These are phyloP conservation scores for Lentinula novae-zelandiae DNA, from an alignment of 1,284 basidiomycete genomes.

Conservation along the genomic window DNA sequence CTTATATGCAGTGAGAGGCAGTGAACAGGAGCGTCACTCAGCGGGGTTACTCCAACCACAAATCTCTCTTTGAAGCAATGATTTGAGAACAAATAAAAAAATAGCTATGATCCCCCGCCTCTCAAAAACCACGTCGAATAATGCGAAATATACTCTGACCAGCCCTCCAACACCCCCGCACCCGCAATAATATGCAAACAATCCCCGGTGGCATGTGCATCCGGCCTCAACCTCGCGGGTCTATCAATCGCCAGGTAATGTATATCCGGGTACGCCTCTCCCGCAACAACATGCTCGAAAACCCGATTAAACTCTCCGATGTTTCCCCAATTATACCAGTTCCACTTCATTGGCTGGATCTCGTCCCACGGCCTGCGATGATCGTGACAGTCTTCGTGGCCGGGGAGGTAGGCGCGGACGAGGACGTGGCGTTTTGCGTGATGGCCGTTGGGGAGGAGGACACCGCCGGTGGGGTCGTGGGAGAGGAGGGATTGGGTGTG, in stretches of 20 bases:
- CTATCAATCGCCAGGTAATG: constrained; percentile 57
- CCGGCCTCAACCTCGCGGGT: constrained; percentile 56
- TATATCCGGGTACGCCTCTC: constrained; percentile 50
- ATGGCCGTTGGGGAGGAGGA: neutral
- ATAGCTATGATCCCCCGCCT: no score
- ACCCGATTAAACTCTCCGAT: constrained; percentile 51
- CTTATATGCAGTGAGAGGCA: no score
- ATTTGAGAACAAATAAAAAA: no score
- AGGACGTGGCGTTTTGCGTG: neutral
- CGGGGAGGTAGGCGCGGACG: constrained; percentile 12
- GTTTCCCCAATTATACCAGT: constrained; percentile 62
- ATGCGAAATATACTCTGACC: constrained; percentile 69
- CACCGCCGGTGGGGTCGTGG: constrained; percentile 17
- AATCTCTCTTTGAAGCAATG: no score
- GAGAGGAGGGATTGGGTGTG: constrained; percentile 42
- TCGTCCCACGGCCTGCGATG: constrained; percentile 17
- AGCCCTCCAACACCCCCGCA: constrained; percentile 64
- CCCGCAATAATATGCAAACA: constrained; percentile 65
- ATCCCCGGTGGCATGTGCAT: constrained; percentile 56
- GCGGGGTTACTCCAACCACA: no score
- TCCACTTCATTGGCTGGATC: constrained; percentile 29
- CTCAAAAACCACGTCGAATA: constrained; percentile 19
- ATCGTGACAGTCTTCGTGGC: constrained; percentile 31
- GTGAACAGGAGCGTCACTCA: no score
- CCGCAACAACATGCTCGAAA: constrained; percentile 37